These are phyloP conservation scores for Citrullus colocynthis DNA, from an alignment of 306 rosid genomes.

Conservation along the genomic window DNA sequence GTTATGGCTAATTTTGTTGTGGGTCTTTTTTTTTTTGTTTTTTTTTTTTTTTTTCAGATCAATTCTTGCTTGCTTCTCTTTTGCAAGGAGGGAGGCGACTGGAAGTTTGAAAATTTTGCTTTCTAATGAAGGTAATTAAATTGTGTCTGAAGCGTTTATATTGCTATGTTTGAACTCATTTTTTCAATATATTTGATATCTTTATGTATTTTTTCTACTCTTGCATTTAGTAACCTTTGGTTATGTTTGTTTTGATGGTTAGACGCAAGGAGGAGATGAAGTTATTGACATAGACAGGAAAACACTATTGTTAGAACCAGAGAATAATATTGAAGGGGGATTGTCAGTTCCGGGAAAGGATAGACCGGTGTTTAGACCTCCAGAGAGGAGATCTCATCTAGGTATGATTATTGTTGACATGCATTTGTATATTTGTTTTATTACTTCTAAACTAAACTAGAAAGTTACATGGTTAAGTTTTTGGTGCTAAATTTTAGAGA, in stretches of 20 bases:
- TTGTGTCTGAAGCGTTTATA: background rate
- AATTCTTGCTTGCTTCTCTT: background rate
- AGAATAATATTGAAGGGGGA: slow-evolving; percentile 38
- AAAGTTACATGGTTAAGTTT: background rate
- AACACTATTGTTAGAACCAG: slow-evolving; percentile 49
- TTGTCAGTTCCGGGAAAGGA: slow-evolving; percentile 77
- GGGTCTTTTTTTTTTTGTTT: too few relatives aligned
- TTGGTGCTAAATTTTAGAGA: background rate
- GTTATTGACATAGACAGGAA: slow-evolving; percentile 44
- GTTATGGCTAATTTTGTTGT: background rate
- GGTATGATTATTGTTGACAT: slow-evolving; percentile 28
- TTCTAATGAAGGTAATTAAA: slow-evolving; percentile 1
- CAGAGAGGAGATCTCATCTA: slow-evolving; percentile 55
- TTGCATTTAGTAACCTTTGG: background rate
- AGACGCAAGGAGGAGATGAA: slow-evolving; percentile 32
- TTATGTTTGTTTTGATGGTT: background rate
- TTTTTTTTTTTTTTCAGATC: background rate
- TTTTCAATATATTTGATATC: background rate
- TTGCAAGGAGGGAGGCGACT: background rate
- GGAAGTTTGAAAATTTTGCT: background rate
- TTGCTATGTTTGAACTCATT: background rate
- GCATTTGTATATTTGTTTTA: background rate
- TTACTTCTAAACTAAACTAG: background rate
- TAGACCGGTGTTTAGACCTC: slow-evolving; percentile 47
- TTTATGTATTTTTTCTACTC: background rate